Base-by-base conservation (phyloP, 441 rosid genomes). In the Pelargonium fulgidum region DNA sequence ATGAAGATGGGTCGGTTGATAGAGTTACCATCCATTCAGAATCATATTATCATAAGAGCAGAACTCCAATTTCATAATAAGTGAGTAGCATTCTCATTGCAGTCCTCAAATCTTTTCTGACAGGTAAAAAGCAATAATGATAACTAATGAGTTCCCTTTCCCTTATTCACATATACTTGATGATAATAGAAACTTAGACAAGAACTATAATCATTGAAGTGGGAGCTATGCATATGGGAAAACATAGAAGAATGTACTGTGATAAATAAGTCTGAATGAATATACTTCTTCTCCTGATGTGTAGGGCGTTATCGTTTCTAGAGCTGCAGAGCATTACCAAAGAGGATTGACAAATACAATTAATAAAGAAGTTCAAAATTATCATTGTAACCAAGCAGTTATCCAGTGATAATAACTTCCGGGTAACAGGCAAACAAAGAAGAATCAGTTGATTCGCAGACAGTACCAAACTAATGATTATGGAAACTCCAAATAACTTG, bases 401-500 rank as follows among this genome's bases (percentile, higher is more conserved):
- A 54, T 16, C 10, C 24, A 54, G 24, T 16, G 61, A 17, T 0
- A 29, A 29, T 29, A 29, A 29, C 5, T 2, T 2, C 36, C 36
- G 3, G 36, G 36, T 29, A 29, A 29, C 0, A 29, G 36, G 36
- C 36, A 29, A 29, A 29, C 36, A 29, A 29, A 29, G 36, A 29
- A 4, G 36, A 29, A 29, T 29, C 36, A 2, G 36, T 29, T 29
- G 61, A 54, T 54, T 54, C 17, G 45, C 16, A 9, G 13, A 67
- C 62, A 39, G 16, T 45, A 14, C 41, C 67, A 10, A 5, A 52
- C 9, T n/a, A 11, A 62, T 29, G 44, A 72, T 9, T 58, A 22
- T 62, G 61, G 71, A 59, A 41, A 59, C 33, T 42, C 61, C 9
- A 42, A 39, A 33, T 10, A 54, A 39, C 17, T 39, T 33, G 59